Evolutionary conservation across 2,329 filamentous ascomycete species (phyloP).

Genomic region (Aspergillus sp.): DNA sequence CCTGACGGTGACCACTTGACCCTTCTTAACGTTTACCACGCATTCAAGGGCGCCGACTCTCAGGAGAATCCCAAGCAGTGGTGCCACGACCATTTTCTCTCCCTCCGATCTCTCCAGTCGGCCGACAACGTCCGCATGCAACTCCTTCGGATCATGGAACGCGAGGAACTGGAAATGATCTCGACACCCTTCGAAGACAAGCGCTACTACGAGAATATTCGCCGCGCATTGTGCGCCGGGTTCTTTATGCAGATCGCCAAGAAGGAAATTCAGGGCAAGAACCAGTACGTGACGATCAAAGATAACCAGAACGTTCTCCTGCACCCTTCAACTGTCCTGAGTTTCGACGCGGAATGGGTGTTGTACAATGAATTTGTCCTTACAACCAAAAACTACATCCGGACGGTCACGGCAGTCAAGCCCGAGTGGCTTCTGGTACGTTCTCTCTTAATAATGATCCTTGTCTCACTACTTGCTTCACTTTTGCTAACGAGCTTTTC

Average conservation of each 20-base stretch:
- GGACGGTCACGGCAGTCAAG: conserved; percentile 83
- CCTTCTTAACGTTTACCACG: conserved; percentile 94
- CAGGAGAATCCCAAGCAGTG: conserved; percentile 73
- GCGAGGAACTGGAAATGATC: conserved; percentile 72
- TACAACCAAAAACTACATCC: conserved; percentile 95
- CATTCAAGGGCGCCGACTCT: conserved; percentile 71
- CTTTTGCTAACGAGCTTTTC: conserved; percentile 20
- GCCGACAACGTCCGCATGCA: conserved; percentile 91
- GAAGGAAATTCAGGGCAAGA: conserved; percentile 76
- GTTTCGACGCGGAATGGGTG: conserved; percentile 89
- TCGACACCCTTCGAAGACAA: conserved; percentile 89
- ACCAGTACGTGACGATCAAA: conserved; percentile 84
- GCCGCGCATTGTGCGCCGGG: conserved; percentile 78
- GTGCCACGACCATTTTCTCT: conserved; percentile 96
- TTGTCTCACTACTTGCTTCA: conserved; percentile 2
- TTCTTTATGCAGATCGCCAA: conserved; percentile 99
- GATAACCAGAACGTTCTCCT: conserved; percentile 89
- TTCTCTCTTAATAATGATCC: conserved; percentile 7
- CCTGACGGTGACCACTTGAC: conserved; percentile 92
- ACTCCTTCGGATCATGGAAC: conserved; percentile 95
- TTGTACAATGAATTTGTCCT: conserved; percentile 98
- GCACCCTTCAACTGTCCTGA: conserved; percentile 85
- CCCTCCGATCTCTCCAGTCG: conserved; percentile 75
- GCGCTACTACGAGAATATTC: conserved; percentile 97
- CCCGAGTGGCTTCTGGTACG: conserved; percentile 89